Conservation (phyloP, 176 grass and related monocot genomes). For the Carex parvula region DNA sequence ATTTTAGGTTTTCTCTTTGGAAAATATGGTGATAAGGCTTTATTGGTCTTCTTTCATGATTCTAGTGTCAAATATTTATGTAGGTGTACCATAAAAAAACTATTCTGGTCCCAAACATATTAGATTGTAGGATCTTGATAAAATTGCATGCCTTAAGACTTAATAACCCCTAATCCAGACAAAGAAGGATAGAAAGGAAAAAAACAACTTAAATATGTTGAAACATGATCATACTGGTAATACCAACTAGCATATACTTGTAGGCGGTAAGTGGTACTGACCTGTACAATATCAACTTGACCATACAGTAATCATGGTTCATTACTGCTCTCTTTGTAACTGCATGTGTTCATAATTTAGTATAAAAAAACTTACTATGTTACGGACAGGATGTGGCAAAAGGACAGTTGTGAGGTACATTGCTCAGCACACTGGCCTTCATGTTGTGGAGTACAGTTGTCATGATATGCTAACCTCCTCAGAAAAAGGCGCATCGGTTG, state of each 20-base stretch:
- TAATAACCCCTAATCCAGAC: neutral
- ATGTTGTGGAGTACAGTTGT: slow-evolving; percentile 89
- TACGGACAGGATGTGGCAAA: slow-evolving; percentile 75
- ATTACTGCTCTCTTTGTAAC: neutral
- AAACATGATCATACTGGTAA: neutral
- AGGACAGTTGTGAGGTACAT: slow-evolving; percentile 68
- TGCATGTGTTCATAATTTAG: neutral
- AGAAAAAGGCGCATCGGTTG: slow-evolving; percentile 62
- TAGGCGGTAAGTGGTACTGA: neutral
- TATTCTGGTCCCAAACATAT: neutral
- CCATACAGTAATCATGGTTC: neutral
- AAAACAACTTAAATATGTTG: neutral
- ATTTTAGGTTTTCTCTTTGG: neutral
- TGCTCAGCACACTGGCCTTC: slow-evolving; percentile 61
- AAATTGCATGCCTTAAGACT: neutral
- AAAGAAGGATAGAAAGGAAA: neutral
- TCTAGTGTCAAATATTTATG: neutral
- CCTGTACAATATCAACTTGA: neutral
- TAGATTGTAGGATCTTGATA: neutral
- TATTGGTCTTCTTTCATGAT: neutral
- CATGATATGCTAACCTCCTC: slow-evolving; percentile 71
- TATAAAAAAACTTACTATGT: neutral
- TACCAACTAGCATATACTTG: neutral
- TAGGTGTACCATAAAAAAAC: neutral
- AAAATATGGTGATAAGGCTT: neutral